These are phyloP conservation scores for Glonium stellatum DNA, from an alignment of 495 filamentous ascomycete genomes.

Conservation along the genomic window DNA sequence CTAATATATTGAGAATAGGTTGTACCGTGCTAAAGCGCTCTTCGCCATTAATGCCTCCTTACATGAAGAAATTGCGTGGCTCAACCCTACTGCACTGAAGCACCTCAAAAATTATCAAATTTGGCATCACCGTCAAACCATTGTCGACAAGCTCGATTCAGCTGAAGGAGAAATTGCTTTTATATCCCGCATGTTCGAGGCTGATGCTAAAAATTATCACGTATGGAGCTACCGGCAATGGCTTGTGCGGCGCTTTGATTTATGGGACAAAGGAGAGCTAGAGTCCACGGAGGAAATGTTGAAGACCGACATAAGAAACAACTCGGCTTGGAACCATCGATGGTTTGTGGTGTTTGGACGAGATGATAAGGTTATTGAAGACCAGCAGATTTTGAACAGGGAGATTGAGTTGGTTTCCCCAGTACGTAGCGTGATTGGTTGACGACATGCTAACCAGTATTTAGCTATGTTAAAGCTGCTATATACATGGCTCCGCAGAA, in stretches of 20 bases:
- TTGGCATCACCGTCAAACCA: constrained; percentile 90
- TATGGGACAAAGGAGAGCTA: constrained; percentile 62
- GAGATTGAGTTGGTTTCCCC: constrained; percentile 54
- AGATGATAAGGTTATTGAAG: constrained; percentile 42
- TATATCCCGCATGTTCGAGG: constrained; percentile 69
- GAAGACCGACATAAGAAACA: constrained; percentile 77
- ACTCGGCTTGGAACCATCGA: constrained; percentile 94
- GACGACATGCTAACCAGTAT: constrained; percentile 4
- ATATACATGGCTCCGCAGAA: constrained; percentile 83
- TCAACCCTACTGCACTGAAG: constrained; percentile 71
- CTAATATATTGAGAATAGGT: constrained; percentile 40
- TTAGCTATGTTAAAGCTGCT: constrained; percentile 52
- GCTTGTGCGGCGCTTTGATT: constrained; percentile 71
- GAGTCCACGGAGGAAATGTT: constrained; percentile 63
- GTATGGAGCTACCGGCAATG: constrained; percentile 95
- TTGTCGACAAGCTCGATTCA: constrained; percentile 52
- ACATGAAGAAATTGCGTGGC: constrained; percentile 68
- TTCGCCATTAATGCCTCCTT: constrained; percentile 61
- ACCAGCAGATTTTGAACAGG: constrained; percentile 58
- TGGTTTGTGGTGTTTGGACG: constrained; percentile 80
- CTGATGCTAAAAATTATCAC: constrained; percentile 95
- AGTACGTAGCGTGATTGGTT: background rate
- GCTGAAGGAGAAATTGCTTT: constrained; percentile 60
- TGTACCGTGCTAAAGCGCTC: constrained; percentile 78
- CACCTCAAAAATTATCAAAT: constrained; percentile 98